Evolutionary conservation across 139 green algal genomes (phyloP).

Genomic region (Mychonastes homosphaera): DNA sequence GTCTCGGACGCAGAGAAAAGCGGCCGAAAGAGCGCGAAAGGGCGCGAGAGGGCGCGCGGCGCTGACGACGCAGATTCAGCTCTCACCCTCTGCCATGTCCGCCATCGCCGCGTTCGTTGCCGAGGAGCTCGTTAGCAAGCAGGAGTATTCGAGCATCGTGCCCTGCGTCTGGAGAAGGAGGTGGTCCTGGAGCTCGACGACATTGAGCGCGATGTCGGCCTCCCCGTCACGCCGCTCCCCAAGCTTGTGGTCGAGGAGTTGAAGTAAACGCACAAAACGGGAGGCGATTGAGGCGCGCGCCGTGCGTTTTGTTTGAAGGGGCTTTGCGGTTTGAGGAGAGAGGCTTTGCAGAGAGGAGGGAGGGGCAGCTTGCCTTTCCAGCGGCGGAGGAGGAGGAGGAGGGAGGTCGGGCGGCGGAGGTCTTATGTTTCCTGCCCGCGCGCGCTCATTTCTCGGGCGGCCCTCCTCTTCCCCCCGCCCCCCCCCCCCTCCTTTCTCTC

Average conservation of each 20-base stretch:
- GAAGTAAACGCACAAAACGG: too few species aligned
- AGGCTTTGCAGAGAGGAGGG: background rate
- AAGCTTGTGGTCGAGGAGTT: constrained; percentile 15
- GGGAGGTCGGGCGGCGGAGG: background rate
- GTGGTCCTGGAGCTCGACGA: constrained; percentile 25
- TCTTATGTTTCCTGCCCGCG: background rate
- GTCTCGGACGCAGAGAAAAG: background rate
- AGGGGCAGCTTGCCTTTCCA: background rate
- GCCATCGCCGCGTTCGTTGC: too few species aligned
- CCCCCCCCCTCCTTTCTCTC: too few species aligned
- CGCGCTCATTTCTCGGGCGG: too few species aligned
- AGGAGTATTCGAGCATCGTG: constrained; percentile 38
- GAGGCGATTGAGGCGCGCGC: background rate
- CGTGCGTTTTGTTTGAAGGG: background rate
- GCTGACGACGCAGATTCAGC: too few species aligned
- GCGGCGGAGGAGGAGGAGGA: background rate
- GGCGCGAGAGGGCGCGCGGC: background rate
- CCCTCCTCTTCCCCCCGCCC: too few species aligned
- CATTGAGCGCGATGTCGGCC: constrained; percentile 21
- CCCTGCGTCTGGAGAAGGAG: constrained; percentile 34
- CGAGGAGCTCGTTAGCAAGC: constrained; percentile 43
- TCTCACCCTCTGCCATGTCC: background rate
- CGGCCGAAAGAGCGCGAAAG: background rate
- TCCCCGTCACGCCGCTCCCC: constrained; percentile 11
- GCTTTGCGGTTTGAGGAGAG: background rate